Evolutionary conservation across 805 yeast species (phyloP).

Genomic region (Monosporozyma siamensis): DNA sequence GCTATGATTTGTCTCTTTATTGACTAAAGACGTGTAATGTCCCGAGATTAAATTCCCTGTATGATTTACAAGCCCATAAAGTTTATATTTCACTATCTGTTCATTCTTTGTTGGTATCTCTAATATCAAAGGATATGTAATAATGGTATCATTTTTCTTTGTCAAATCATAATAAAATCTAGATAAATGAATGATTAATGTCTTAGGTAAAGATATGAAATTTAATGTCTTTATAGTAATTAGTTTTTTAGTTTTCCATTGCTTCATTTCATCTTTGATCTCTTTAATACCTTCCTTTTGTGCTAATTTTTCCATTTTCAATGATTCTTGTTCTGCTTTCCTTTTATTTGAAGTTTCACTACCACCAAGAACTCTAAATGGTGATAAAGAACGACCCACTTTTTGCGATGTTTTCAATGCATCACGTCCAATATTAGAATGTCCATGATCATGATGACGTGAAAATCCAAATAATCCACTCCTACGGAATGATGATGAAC

Average conservation of each 20-base stretch:
- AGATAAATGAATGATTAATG: constrained; percentile 75
- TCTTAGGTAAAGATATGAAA: constrained; percentile 71
- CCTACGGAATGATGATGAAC: constrained; percentile 1
- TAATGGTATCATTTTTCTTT: constrained; percentile 42
- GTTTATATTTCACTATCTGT: constrained; percentile 36
- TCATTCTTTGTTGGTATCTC: constrained; percentile 37
- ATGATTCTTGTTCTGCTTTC: constrained; percentile 3
- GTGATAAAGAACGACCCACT: constrained; percentile 22
- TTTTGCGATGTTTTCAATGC: constrained; percentile 2
- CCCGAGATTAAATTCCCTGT: constrained; percentile 63
- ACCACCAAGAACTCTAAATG: constrained; percentile 21
- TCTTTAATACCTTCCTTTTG: constrained; percentile 3
- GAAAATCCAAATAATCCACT: constrained; percentile 4
- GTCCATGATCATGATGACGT: neutral
- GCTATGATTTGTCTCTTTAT: constrained; percentile 35
- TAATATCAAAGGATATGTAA: constrained; percentile 48
- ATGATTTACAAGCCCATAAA: constrained; percentile 62
- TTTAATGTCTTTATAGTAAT: constrained; percentile 57
- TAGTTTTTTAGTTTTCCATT: constrained; percentile 17
- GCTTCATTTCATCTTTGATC: constrained; percentile 6
- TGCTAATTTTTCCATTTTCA: constrained; percentile 3
- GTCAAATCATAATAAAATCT: constrained; percentile 55
- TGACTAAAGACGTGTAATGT: constrained; percentile 63
- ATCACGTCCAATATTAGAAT: neutral
- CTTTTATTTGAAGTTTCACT: constrained; percentile 2